phyloP scores from a whole-genome alignment of 371 early-diverging fungal species.

The Syncephalis plumigaleata region DNA sequence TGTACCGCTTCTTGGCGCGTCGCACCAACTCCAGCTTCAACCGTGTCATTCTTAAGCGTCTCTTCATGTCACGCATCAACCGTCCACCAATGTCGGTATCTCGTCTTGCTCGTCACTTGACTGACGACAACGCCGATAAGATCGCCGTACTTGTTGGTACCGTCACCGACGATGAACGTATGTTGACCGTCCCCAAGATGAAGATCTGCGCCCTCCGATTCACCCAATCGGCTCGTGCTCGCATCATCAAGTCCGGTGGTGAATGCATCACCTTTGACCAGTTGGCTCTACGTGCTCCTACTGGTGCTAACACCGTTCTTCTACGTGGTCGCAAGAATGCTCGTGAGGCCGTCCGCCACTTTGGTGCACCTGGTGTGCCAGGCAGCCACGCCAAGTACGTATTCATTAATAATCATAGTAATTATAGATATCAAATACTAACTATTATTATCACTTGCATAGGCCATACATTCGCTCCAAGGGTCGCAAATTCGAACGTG shows the following conservation, averaged over 20 bases:
- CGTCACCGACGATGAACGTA: constrained; percentile 90
- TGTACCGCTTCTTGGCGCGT: constrained; percentile 97
- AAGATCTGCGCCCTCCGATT: constrained; percentile 89
- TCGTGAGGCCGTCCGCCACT: constrained; percentile 94
- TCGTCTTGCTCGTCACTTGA: constrained; percentile 55
- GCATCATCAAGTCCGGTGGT: constrained; percentile 96
- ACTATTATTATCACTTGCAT: constrained; percentile 12
- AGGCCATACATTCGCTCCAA: constrained; percentile 93
- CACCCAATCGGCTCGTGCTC: constrained; percentile 89
- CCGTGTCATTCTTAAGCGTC: constrained; percentile 94
- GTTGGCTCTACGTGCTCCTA: constrained; percentile 93
- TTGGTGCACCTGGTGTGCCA: constrained; percentile 75
- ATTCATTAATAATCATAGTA: too few species aligned
- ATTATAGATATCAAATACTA: too few species aligned
- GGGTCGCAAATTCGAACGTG: constrained; percentile 98
- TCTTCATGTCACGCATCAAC: constrained; percentile 95
- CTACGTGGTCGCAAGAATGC: constrained; percentile 84
- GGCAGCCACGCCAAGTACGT: constrained; percentile 57
- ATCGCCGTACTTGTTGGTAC: constrained; percentile 88
- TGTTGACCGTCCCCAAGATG: constrained; percentile 88
- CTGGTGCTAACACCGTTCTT: constrained; percentile 88
- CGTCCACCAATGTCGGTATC: constrained; percentile 90
- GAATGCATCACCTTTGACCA: constrained; percentile 96
- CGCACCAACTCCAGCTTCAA: constrained; percentile 96
- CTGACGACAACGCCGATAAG: constrained; percentile 52